Evolutionary conservation across 2,329 filamentous ascomycete genomes (phyloP), one percentile per base, ranked within the genome.

Genomic region (Sarocladium oryzae): DNA sequence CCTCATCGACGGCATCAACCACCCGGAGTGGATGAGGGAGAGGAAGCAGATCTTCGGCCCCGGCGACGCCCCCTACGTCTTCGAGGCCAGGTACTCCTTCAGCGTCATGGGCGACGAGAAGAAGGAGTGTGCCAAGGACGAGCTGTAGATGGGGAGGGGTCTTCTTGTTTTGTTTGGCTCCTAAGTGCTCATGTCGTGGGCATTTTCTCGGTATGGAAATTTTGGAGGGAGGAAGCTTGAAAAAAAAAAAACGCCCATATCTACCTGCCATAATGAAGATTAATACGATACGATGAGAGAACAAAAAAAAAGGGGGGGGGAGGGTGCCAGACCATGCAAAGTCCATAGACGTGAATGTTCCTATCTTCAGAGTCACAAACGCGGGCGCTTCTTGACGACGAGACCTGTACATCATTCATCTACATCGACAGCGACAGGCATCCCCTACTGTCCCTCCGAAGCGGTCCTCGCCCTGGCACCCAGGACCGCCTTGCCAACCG

Each of bases 1-100:
- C 66, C 96, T 84, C 81, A 95, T 96, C 62, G 91, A 95, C 64
- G 90, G 78, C 23, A 93, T 97, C 70, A 96, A 96, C 70, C 81
- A 95, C 60, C 91, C 91, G 0, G 81, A 89, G 67, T 96, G 92
- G 92, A 82, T 82, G 53, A 80, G 91, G 51, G 69, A 74, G 43
- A 63, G 62, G 51, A 82, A 77, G 69, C 81, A 85, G 61, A 70
- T 86, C 54, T 85, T 70, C 59, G 74, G 68, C 26, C 82, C 82
- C 1, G 80, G 75, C 8, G 79, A 72, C 51, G 76, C 77, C 55
- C 78, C 79, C 2, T 85, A 81, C 61, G 74, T 81, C n/a, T 67
- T 85, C 56, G 73, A 81, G 67, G 81, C 81, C 3, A 78, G 72
- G 56, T 85, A 84, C 62, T 66, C 67, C 51, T 86, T 86, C 59